These are phyloP conservation scores for Microdochium bolleyi DNA, from an alignment of 2,329 filamentous ascomycete genomes.

Conservation along the genomic window DNA sequence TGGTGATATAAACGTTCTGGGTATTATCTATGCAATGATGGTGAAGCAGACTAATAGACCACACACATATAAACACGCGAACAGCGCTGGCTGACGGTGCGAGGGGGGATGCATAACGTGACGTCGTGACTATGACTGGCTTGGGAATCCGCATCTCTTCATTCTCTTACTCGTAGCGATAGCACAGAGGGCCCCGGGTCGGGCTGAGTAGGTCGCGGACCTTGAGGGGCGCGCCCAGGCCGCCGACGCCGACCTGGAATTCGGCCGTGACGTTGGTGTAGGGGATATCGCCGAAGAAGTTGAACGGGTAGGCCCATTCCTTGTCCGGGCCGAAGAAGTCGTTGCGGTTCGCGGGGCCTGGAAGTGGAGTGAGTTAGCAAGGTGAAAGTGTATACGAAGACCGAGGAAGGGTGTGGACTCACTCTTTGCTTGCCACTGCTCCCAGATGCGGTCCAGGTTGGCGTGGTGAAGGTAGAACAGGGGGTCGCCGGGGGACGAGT, in stretches of 20 bases:
- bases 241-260: constrained; percentile 6
- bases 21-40: no score
- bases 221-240: constrained; percentile 3
- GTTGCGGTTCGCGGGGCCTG: neutral
- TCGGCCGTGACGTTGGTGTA: constrained; percentile 24
- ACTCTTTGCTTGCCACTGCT: constrained; percentile 19
- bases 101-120: no score
- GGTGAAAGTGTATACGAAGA: constrained; percentile 5
- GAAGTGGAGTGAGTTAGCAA: constrained; percentile 6
- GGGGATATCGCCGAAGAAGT: constrained; percentile 19
- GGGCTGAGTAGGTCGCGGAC: constrained; percentile 8
- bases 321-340: constrained; percentile 23
- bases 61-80: no score
- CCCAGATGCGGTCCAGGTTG: constrained; percentile 16
- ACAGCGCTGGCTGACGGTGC: no score
- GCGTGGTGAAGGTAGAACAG: constrained; percentile 25
- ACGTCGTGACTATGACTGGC: no score
- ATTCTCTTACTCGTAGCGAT: constrained; percentile 6
- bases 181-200: constrained; percentile 5
- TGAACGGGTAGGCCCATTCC: constrained; percentile 21
- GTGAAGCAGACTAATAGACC: no score
- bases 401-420: constrained; percentile 1
- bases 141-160: no score
- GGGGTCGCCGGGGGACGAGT: constrained; percentile 17
- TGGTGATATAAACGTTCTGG: no score